phyloP scores from a whole-genome alignment of 805 yeast genomes.

The Starmerella powellii region DNA sequence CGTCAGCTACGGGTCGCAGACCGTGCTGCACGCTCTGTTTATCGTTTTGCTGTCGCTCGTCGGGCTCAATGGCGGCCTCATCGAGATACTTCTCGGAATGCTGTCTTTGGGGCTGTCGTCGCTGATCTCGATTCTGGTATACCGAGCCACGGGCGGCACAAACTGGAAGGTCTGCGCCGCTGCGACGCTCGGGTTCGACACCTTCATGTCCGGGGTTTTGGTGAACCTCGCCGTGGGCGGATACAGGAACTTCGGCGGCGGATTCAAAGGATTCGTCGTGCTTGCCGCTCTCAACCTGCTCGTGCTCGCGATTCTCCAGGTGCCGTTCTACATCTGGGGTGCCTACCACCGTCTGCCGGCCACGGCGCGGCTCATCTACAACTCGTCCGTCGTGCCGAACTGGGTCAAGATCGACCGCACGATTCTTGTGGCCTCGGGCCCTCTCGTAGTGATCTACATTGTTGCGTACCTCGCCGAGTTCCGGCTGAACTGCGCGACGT shows the following conservation, averaged over 20 bases:
- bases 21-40: conserved; percentile 16
- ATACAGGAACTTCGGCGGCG: background rate
- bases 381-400: conserved; percentile 22
- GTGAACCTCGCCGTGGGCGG: conserved; percentile 6
- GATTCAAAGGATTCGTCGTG: conserved; percentile 5
- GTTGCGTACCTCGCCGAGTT: conserved; percentile 12
- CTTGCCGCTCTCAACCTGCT: conserved; percentile 2
- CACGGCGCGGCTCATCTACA: conserved; percentile 24
- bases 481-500: conserved; percentile 6
- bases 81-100: conserved; percentile 5
- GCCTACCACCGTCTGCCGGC: conserved; percentile 19
- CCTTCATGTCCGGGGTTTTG: conserved; percentile 17
- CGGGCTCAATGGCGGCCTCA: conserved; percentile 3
- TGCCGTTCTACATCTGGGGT: conserved; percentile 22
- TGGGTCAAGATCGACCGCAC: conserved; percentile 25
- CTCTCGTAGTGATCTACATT: conserved; percentile 16
- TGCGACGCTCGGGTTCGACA: conserved; percentile 10
- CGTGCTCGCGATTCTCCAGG: conserved; percentile 15
- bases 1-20: conserved; percentile 23
- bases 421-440: conserved; percentile 19
- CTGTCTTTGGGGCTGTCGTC: conserved; percentile 13
- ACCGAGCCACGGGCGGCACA: conserved; percentile 23
- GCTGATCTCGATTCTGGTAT: conserved; percentile 19
- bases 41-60: conserved; percentile 10
- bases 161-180: conserved; percentile 17